A percentile compares a stretch with the other conserved stretches of the same genome.
Evolutionary conservation across 495 filamentous ascomycete species (phyloP).

Genomic region (Annulohypoxylon stygium): DNA sequence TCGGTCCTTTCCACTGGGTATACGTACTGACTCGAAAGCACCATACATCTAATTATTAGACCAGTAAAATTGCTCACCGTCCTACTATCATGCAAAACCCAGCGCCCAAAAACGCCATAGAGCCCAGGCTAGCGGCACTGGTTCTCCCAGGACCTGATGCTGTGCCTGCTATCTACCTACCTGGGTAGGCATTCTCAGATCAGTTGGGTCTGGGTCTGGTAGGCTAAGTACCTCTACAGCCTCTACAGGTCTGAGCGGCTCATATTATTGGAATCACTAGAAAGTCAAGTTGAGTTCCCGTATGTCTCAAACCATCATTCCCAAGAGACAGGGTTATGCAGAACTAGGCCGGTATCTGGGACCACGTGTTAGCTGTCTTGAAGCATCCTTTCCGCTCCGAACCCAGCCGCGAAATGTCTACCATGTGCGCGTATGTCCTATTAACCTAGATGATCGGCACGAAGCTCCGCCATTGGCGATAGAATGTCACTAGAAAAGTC

Average conservation of each 20-base stretch:
- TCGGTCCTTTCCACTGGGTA: constrained; percentile 45
- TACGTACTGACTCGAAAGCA: constrained; percentile 42
- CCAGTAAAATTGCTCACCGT: constrained; percentile 16
- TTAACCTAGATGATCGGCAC: constrained; percentile 20
- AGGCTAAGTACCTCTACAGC: not conserved
- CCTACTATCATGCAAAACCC: constrained; percentile 9
- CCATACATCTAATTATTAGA: constrained; percentile 14
- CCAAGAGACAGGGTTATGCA: constrained; percentile 35
- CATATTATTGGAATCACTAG: not conserved
- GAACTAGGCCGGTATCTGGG: not conserved
- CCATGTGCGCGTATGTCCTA: constrained; percentile 11
- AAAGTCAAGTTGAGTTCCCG: constrained; percentile 11
- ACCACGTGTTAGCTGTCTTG: constrained; percentile 32
- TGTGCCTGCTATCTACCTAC: constrained; percentile 17
- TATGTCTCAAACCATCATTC: constrained; percentile 20
- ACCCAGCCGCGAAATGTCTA: constrained; percentile 21
- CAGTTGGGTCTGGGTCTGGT: not conserved
- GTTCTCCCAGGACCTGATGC: constrained; percentile 20
- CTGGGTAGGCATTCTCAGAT: constrained; percentile 15
- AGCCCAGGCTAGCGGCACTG: constrained; percentile 40
- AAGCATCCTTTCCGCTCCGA: constrained; percentile 22
- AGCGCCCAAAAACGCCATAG: constrained; percentile 11
- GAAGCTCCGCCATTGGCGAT: constrained; percentile 20
- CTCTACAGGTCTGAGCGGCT: not conserved
- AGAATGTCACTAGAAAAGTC: constrained; percentile 2